These are phyloP conservation scores for Crithidia fasciculata DNA, from an alignment of 208 protist genomes.

Conservation along the genomic window DNA sequence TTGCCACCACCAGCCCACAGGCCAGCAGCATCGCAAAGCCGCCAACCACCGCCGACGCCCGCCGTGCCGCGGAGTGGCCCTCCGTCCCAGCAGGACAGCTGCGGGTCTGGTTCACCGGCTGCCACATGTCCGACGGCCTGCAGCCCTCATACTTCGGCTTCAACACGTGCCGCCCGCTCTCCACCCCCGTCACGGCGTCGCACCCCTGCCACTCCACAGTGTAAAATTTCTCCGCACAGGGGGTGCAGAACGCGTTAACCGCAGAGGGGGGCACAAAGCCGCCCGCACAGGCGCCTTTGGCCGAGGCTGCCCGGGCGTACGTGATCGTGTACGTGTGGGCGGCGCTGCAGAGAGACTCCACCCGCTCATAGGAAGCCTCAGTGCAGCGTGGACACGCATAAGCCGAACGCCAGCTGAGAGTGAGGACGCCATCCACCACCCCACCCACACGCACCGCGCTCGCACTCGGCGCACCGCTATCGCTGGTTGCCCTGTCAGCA, in stretches of 20 bases:
- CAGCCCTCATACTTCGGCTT: slow-evolving; percentile 4
- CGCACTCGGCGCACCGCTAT: too few relatives aligned
- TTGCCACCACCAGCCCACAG: neutral
- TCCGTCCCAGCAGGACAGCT: neutral
- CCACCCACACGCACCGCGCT: neutral
- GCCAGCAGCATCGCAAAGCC: neutral
- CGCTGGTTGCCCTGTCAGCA: neutral
- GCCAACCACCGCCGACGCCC: neutral
- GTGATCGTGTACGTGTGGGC: neutral
- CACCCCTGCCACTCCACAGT: slow-evolving; percentile 14
- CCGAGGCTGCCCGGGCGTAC: neutral
- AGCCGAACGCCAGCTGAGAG: slow-evolving; percentile 10
- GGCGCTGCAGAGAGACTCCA: slow-evolving; percentile 2
- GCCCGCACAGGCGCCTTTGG: neutral
- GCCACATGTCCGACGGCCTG: neutral
- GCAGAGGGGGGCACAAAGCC: slow-evolving; percentile 8
- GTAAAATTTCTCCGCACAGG: slow-evolving; percentile 8
- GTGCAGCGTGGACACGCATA: slow-evolving; percentile 20
- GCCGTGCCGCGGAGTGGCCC: neutral
- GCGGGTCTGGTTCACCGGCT: neutral
- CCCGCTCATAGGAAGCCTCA: neutral
- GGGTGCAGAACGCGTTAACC: neutral
- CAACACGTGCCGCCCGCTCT: slow-evolving; percentile 10
- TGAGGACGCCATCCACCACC: neutral
- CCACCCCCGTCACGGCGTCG: neutral